phyloP scores from a whole-genome alignment of 305 asterid species.

The Coffea humblotiana region DNA sequence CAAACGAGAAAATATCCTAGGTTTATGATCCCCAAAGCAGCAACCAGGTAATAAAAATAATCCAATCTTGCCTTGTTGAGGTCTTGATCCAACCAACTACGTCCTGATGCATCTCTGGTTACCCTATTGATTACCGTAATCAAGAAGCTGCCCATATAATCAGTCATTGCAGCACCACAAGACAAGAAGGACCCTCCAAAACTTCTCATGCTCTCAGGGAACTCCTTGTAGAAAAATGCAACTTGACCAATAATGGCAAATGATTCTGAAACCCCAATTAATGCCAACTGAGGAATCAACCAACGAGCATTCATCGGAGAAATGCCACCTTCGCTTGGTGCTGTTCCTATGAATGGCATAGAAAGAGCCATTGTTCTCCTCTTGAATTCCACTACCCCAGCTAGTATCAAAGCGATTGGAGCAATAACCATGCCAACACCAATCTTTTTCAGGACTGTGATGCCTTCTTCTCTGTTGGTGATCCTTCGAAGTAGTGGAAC shows the following conservation, averaged over 20 bases:
- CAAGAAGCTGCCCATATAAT: slow-evolving; percentile 6
- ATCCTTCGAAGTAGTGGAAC: slow-evolving; percentile 40
- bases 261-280: slow-evolving; percentile 9
- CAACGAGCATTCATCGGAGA: slow-evolving; percentile 1
- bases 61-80: slow-evolving; percentile 19
- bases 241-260: slow-evolving; percentile 7
- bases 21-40: slow-evolving; percentile 12
- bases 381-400: background rate
- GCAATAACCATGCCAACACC: slow-evolving; percentile 46
- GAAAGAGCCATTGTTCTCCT: slow-evolving; percentile 1
- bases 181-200: slow-evolving; percentile 7
- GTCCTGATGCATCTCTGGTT: background rate
- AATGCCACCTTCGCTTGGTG: background rate
- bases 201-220: slow-evolving; percentile 20
- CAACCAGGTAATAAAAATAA: slow-evolving; percentile 9
- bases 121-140: background rate
- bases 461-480: slow-evolving; percentile 38
- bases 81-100: slow-evolving; percentile 8
- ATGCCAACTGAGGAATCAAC: slow-evolving; percentile 14
- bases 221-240: slow-evolving; percentile 8
- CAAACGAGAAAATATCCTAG: background rate
- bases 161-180: background rate
- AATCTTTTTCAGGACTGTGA: slow-evolving; percentile 47
- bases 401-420: slow-evolving; percentile 29
- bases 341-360: background rate